Base-by-base conservation (phyloP, 2,329 filamentous ascomycete species). In the Aspergillus sp. region DNA sequence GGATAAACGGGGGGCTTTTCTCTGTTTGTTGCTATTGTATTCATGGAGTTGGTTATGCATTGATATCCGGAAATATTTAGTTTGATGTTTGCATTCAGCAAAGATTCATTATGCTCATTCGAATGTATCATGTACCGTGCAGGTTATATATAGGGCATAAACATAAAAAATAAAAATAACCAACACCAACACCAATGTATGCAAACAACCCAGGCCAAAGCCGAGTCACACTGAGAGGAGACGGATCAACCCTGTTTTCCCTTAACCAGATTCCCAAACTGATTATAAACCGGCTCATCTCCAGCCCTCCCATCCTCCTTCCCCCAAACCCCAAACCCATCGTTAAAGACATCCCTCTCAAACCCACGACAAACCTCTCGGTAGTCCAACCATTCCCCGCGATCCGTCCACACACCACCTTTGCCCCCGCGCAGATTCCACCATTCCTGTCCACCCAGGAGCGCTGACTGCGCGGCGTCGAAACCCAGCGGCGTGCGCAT, bases 341-440 rank as follows among this genome's bases (percentile, higher is more conserved):
- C 76, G 5, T 62, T 58, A 52, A 79, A 79, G 0, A 77, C 57
- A 32, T 68, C 66, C 5, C 68, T 62, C 30, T 73, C 70, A 26
- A 70, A 61, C 2, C 70, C 67, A 8, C 63, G 60, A 29, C 73
- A 77, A 4, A 77, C 65, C 27, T 77, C 73, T 5, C 65, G 66
- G 62, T 74, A 76, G 0, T 67, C 66, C 26, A 76, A 49, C 75
- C 75, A 79, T 34, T 67, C 64, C 19, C 66, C 66, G n/a, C 65
- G 61, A 8, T 69, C 71, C 0, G 75, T 77, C 77, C 77, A 80
- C 3, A 77, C 60, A 5, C 76, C 77, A 3, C 76, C 75, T n/a
- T 66, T 67, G 0, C 76, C 76, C 7, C 75, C 76, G 9, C 74
- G 69, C 45, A 65, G 57, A 52, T 78, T 73, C 72, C 74, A 75